Percentiles rank a stretch among this genome's conserved stretches.
Conservation (phyloP, 148 eudicot genomes). For the Vaccinium darrowii region DNA sequence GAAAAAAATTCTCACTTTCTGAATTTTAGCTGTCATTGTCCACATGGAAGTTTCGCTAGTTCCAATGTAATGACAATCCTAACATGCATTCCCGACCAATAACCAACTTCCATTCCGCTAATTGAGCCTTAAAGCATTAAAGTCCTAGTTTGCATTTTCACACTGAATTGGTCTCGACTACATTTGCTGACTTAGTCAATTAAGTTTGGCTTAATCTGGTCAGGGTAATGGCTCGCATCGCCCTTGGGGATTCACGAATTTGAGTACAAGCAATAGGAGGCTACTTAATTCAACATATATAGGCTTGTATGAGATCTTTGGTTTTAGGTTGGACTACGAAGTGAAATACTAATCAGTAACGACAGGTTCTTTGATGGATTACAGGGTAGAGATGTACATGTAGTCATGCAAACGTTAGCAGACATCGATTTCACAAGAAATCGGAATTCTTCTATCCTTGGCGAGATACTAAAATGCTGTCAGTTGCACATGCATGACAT, state of each 20-base stretch:
- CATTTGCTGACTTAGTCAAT: not conserved
- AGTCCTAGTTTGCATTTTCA: not conserved
- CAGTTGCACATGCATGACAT: constrained; percentile 52
- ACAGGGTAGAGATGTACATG: constrained; percentile 83
- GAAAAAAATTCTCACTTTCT: not conserved
- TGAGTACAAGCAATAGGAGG: not conserved
- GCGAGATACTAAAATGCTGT: constrained; percentile 47
- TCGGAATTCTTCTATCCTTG: constrained; percentile 40
- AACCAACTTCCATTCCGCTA: not conserved
- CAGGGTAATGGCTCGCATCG: not conserved
- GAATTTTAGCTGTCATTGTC: not conserved
- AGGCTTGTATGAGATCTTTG: not conserved
- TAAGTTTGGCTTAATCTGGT: not conserved
- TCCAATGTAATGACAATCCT: not conserved
- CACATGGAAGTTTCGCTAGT: not conserved
- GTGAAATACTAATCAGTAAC: constrained; percentile 14
- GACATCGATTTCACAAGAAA: constrained; percentile 26
- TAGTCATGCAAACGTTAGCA: constrained; percentile 48
- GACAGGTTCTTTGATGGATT: constrained; percentile 27
- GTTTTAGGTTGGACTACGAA: constrained; percentile 15
- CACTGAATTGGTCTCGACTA: not conserved
- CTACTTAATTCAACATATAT: constrained; percentile 11
- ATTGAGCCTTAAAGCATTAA: not conserved
- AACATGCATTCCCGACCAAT: not conserved
- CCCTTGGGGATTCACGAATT: not conserved